Base-by-base conservation (phyloP, 2,329 filamentous ascomycete genomes). In the Pseudogymnoascus sp. region DNA sequence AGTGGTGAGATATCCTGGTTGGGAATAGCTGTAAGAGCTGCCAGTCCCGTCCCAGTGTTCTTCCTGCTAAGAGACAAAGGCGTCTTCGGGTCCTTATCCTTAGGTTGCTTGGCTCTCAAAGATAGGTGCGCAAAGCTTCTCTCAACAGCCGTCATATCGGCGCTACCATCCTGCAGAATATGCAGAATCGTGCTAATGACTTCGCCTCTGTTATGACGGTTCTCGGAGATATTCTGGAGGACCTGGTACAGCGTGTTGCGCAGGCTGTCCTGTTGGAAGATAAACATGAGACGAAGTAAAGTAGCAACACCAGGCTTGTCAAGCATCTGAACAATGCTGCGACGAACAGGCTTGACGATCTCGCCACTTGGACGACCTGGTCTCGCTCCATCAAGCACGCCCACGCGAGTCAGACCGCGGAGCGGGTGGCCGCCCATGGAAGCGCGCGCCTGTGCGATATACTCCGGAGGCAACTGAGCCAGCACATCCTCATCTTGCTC, bases 211-310 rank as follows among this genome's bases (percentile, higher is more conserved):
- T 95, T 99, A 72, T 97, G 92, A n/a, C 91, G 88, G 73, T 99
- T 99, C 76, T 96, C 90, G 72, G 92, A 97, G 26, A 97, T 88
- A 68, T 96, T 91, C 66, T 91, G 86, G 61, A 99, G 86, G 62
- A 99, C 90, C 63, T 88, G 87, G 73, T 95, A 93, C 62, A 99
- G 81, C 65, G 91, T 90, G 66, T 83, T 86, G 68, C 92, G 90
- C 60, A 95, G 88, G 66, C 90, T 95, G 21, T 90, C 91, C 67
- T 93, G 90, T 68, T 97, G 91, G 59, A 91, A 89, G 70, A 97
- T 92, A 74, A 99, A 99, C 93, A 99, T 97, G 8, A 99, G 83
- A n/a, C 96, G 90, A 47, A 99, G 82, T 36, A 99, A 80, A n/a
- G 95, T 97, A 26, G 96, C 95, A 68, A 99, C 88, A 26, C 96